Conservation (phyloP, 192 early-diverging fungal genomes). For the Coemansia sp. region DNA sequence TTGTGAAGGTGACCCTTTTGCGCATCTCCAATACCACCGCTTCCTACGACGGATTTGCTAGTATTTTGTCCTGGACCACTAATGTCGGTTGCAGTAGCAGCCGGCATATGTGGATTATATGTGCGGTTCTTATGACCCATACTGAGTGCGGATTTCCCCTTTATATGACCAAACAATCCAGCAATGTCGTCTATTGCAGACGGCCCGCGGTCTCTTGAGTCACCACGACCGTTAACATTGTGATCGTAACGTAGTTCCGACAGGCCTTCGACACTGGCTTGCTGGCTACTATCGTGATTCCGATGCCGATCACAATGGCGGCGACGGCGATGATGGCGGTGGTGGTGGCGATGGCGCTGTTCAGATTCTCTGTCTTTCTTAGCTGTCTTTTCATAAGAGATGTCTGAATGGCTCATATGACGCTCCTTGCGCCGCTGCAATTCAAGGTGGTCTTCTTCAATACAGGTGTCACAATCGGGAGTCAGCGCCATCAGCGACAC, state of each 20-base stretch:
- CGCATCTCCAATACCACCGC: not conserved
- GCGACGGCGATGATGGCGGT: slow-evolving; percentile 16
- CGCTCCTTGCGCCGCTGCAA: slow-evolving; percentile 36
- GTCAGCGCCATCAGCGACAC: slow-evolving; percentile 50
- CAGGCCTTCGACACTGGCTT: not conserved
- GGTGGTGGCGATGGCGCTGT: slow-evolving; percentile 5
- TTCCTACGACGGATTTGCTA: not conserved
- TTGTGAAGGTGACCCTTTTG: not conserved
- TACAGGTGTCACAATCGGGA: slow-evolving; percentile 47
- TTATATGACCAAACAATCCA: slow-evolving; percentile 22
- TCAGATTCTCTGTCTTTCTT: slow-evolving; percentile 1
- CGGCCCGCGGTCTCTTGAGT: not conserved
- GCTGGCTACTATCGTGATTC: not conserved
- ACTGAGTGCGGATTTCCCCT: not conserved
- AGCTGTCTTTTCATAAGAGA: slow-evolving; percentile 8
- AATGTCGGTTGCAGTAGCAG: slow-evolving; percentile 9
- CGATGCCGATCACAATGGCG: not conserved
- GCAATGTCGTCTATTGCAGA: slow-evolving; percentile 36
- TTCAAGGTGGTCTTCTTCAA: slow-evolving; percentile 18
- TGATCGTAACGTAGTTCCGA: not conserved
- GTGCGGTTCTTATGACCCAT: not conserved
- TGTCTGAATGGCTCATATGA: slow-evolving; percentile 24
- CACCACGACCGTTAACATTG: not conserved
- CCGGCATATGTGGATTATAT: slow-evolving; percentile 1
- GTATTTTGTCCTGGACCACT: not conserved